Evolutionary conservation across 202 grass and related monocot genomes (phyloP).

Genomic region (Panicum hallii): DNA sequence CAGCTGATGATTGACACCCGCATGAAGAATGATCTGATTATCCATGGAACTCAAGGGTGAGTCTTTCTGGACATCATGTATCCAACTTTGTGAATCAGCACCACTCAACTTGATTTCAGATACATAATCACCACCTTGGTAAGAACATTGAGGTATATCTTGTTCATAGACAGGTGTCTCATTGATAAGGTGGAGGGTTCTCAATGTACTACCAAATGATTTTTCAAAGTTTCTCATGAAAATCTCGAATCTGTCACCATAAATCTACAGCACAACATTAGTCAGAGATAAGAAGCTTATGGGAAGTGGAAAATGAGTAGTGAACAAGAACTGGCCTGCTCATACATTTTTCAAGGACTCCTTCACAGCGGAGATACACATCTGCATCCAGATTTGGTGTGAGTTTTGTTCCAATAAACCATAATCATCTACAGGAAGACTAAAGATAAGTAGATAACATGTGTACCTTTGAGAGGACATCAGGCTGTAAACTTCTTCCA

Average conservation of each 20-base stretch:
- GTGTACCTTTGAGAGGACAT: slow-evolving; percentile 66
- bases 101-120: slow-evolving; percentile 41
- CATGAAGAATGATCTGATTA: slow-evolving; percentile 70
- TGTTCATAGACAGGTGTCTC: slow-evolving; percentile 47
- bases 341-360: slow-evolving; percentile 94
- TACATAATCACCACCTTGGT: slow-evolving; percentile 29
- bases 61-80: slow-evolving; percentile 41
- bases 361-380: slow-evolving; percentile 83
- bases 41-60: slow-evolving; percentile 33
- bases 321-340: slow-evolving; percentile 24
- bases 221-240: slow-evolving; percentile 87
- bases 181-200: slow-evolving; percentile 76
- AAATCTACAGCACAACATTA: slow-evolving; percentile 65
- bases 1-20: slow-evolving; percentile 50
- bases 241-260: slow-evolving; percentile 78
- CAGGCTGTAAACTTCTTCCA: slow-evolving; percentile 53
- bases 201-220: slow-evolving; percentile 90
- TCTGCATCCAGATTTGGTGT: slow-evolving; percentile 69
- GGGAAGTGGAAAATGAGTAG: slow-evolving; percentile 3
- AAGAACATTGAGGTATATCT: slow-evolving; percentile 44
- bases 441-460: slow-evolving; percentile 14
- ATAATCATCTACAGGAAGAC: slow-evolving; percentile 35
- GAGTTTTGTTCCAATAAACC: slow-evolving; percentile 32
- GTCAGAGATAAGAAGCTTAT: slow-evolving; percentile 39
- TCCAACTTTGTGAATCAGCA: slow-evolving; percentile 28